phyloP scores from a whole-genome alignment of 2,329 filamentous ascomycete species.

The Clonostachys sp. region DNA sequence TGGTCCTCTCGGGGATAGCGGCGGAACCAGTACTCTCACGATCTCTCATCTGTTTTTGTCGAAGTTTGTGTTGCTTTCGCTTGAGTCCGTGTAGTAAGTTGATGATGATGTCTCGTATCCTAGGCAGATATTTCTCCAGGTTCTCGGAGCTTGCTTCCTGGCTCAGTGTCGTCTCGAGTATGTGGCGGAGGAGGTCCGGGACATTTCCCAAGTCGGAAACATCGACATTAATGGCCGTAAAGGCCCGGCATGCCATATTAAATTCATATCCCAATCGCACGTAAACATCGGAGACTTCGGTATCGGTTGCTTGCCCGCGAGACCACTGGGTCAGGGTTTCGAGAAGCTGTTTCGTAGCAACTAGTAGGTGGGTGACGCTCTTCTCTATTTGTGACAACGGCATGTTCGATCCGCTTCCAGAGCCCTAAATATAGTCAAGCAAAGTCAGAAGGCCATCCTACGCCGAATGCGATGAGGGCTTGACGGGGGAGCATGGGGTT shows the following conservation, averaged over 20 bases:
- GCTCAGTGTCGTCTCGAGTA: conserved; percentile 92
- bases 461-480: too few relatives aligned
- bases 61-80: conserved; percentile 88
- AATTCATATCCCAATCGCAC: conserved; percentile 97
- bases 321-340: conserved; percentile 99
- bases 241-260: conserved; percentile 96
- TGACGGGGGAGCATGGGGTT: too few relatives aligned
- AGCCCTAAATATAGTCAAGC: conserved; percentile 20
- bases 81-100: conserved; percentile 94
- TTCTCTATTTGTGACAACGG: conserved; percentile 95
- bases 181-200: conserved; percentile 82
- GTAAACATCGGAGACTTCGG: conserved; percentile 96
- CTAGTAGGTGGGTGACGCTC: conserved; percentile 94
- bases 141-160: conserved; percentile 94
- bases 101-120: conserved; percentile 97
- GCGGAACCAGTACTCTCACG: conserved; percentile 34
- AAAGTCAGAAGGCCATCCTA: neutral
- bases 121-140: conserved; percentile 86
- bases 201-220: conserved; percentile 92
- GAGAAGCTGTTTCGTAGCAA: conserved; percentile 95
- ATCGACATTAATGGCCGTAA: conserved; percentile 94
- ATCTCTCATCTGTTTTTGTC: conserved; percentile 57
- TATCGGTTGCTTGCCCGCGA: conserved; percentile 83
- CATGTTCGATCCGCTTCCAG: conserved; percentile 63
- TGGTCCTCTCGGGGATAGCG: conserved; percentile 39